Evolutionary conservation across 1,284 basidiomycete genomes (phyloP), one percentile per base, ranked within the genome.

Genomic region (Leccinum griseonigrum): DNA sequence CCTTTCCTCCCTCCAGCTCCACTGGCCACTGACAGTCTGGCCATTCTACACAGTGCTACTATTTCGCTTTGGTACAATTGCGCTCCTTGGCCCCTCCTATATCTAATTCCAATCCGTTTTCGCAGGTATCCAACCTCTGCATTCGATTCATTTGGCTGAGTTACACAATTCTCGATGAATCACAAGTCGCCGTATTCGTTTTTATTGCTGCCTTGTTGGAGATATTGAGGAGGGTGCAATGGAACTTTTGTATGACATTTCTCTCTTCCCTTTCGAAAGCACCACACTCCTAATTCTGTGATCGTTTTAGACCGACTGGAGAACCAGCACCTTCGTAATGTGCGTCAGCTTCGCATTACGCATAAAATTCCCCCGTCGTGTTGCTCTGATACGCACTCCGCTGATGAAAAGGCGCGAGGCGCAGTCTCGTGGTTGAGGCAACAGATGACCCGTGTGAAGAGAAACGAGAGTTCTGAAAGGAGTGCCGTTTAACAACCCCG

Each of bases 271-370:
- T 14, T 53, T 54, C 16, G 52, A 31, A 40, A 53, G 16, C 51
- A 29, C 11, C 28, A 40, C 50, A 40, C 50, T 58, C 26, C 7
- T 9, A 57, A 3, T 6, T 9, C 7, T 34, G 52, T 38, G 10
- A 51, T 16, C 34, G 31, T 58, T 59, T 62, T 68, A 90, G 89
- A 83, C 74, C 90, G 92, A 66, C 75, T 95, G 61, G 94, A 95
- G 74, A 94, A 92, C 79, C 93, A 95, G 75, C 93, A 95, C 64
- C 75, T 94, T 53, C 88, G 88, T 75, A 92, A 92, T 71, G 81
- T 88, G 73, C 90, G 91, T 79, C 86, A 90, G 70, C 91, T 90
- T 70, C 90, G 90, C 16, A 84, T 88, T 32, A 89, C 87, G 6
- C 78, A 85, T 36, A 91, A 94, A 68, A 83, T 91, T 8, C 89